Evolutionary conservation across 2,329 filamentous ascomycete species (phyloP).

Genomic region (Fusarium clavum): DNA sequence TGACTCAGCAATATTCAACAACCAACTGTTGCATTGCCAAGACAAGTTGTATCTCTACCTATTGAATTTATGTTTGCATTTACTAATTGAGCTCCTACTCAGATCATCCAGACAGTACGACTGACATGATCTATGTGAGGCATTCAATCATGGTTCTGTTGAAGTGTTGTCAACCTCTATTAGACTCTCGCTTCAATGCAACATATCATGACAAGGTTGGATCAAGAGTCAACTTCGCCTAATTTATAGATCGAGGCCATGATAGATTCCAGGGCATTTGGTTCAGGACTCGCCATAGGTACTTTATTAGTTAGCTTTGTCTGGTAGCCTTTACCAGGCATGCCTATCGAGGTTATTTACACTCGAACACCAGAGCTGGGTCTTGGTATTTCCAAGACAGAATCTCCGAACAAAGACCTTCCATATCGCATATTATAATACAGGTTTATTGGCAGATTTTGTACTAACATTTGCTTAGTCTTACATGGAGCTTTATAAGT

Average conservation of each 20-base stretch:
- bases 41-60: neutral
- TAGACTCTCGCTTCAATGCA: neutral
- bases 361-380: neutral
- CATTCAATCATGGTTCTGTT: neutral
- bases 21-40: neutral
- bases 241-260: neutral
- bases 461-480: neutral
- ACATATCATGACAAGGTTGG: neutral
- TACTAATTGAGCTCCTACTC: neutral
- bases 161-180: neutral
- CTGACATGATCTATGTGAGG: no score
- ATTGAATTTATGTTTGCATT: neutral
- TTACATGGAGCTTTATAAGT: neutral
- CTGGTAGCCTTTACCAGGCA: neutral
- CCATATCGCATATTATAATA: no score
- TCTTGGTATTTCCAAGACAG: neutral
- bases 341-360: neutral
- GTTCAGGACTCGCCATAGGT: neutral
- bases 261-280: neutral
- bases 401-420: neutral
- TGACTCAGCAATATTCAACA: slow-evolving; percentile 25
- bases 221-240: neutral
- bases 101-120: no score
- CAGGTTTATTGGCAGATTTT: no score
- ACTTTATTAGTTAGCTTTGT: neutral